Base-by-base conservation (phyloP, 2,329 filamentous ascomycete genomes). In the Xylariomycetidae sp. region DNA sequence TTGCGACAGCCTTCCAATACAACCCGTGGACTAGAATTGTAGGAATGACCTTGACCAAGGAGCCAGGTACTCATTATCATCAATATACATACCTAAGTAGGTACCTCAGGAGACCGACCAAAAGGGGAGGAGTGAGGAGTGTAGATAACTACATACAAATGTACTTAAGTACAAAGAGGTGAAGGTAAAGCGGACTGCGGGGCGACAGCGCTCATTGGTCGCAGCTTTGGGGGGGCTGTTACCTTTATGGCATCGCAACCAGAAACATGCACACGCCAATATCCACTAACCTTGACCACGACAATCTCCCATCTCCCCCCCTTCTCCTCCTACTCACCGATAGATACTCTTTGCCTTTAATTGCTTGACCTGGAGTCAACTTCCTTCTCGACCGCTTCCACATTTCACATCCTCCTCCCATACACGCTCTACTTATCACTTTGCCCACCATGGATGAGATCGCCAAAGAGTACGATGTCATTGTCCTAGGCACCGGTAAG, bases 371-470 rank as follows among this genome's bases (percentile, higher is more conserved):
- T 49, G 44, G 49, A 34, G 45, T 51, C 47, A 33, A 45, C 33
- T 33, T 26, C 44, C 38, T 39, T 36, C 44, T 40, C 33, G 30
- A 33, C 16, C 18, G 19, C 25, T 31, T 36, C 16, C 18, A 31
- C 15, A 23, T 23, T 27, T 12, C 32, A 38, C 34, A 26, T 25
- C 31, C 32, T 30, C 27, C 32, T 36, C 27, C 33, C 33, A 28
- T 38, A 30, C 35, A 40, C 18, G 37, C 41, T n/a, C n/a, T n/a
- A n/a, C n/a, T n/a, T n/a, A n/a, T n/a, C n/a, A n/a, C n/a, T n/a
- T n/a, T n/a, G n/a, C n/a, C 45, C 66, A 76, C 44, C 68, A 97
- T 97, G 92, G 92, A 97, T 62, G 92, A 97, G 69, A 95, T 98
- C 61, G 88, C 89, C 51, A 86, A 88, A 61, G 89, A 96, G 69